These are phyloP conservation scores for Kluyveromyces aestuarii DNA, from an alignment of 805 yeast genomes.

Conservation along the genomic window DNA sequence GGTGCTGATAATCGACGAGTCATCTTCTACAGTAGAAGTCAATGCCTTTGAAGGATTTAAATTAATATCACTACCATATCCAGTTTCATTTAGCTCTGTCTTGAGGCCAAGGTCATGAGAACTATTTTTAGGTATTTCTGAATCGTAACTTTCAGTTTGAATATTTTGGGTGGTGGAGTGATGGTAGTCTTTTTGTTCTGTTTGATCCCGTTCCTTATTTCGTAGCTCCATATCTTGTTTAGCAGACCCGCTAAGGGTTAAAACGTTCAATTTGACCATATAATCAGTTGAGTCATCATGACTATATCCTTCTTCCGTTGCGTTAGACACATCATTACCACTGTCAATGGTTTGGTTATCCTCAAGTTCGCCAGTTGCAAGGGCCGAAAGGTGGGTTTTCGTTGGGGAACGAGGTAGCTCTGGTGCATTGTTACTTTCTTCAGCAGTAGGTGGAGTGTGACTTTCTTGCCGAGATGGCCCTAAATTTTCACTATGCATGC, in stretches of 20 bases:
- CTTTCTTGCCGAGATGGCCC: neutral
- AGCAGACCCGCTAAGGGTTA: neutral
- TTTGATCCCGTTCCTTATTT: neutral
- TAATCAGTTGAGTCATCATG: neutral
- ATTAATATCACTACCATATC: neutral
- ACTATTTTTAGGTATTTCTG: neutral
- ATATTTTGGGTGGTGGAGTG: neutral
- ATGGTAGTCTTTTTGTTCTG: neutral
- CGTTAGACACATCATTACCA: neutral
- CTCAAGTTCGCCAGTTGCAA: neutral
- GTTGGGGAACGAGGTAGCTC: constrained; percentile 6
- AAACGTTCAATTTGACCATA: constrained; percentile 1
- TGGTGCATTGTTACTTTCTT: neutral
- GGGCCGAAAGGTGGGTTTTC: constrained; percentile 5
- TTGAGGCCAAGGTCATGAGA: neutral
- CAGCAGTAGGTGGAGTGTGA: neutral
- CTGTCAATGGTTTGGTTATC: neutral
- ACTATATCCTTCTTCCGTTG: neutral
- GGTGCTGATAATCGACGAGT: neutral
- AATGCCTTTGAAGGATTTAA: neutral
- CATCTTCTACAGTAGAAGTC: neutral
- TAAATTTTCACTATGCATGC: constrained; percentile 3
- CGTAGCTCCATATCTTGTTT: neutral
- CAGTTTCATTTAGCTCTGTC: neutral
- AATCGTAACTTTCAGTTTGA: neutral